These are phyloP conservation scores for Debaryomyces hansenii DNA, from an alignment of 805 yeast genomes.

Conservation along the genomic window DNA sequence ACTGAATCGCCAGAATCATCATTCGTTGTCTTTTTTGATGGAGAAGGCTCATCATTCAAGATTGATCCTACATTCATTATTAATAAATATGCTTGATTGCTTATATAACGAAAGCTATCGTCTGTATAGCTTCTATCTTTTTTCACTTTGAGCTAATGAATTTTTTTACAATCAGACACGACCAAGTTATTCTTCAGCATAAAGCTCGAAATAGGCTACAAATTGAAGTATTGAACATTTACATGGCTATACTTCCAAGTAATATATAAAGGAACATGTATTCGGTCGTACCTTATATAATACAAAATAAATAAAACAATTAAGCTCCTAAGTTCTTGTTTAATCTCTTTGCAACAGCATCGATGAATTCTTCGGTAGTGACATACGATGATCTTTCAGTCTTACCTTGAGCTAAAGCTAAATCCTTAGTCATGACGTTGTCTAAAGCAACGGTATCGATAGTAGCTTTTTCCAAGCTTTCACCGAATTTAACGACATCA, in stretches of 20 bases:
- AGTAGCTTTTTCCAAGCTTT: conserved; percentile 77
- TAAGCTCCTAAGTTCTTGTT: conserved; percentile 24
- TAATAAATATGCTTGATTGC: not conserved
- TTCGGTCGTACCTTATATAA: no score
- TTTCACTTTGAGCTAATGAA: not conserved
- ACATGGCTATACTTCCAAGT: no score
- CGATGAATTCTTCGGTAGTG: conserved; percentile 88
- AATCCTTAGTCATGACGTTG: conserved; percentile 93
- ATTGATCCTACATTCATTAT: conserved; percentile 41
- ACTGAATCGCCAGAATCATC: not conserved
- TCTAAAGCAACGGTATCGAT: conserved; percentile 81
- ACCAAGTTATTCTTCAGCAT: not conserved
- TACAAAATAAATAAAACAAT: not conserved
- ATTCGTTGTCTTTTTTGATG: conserved; percentile 14
- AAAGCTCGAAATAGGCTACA: no score
- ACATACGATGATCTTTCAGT: conserved; percentile 81
- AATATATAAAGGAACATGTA: no score
- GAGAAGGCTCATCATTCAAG: conserved; percentile 34
- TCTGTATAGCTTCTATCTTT: not conserved
- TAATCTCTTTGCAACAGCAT: conserved; percentile 73
- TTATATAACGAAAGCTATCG: not conserved
- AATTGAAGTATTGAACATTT: no score
- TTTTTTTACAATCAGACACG: not conserved
- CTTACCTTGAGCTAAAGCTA: conserved; percentile 86
- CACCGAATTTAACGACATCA: conserved; percentile 78